Conservation (phyloP, 108 stramenopile species). For the Pelagomonas calceolata region DNA sequence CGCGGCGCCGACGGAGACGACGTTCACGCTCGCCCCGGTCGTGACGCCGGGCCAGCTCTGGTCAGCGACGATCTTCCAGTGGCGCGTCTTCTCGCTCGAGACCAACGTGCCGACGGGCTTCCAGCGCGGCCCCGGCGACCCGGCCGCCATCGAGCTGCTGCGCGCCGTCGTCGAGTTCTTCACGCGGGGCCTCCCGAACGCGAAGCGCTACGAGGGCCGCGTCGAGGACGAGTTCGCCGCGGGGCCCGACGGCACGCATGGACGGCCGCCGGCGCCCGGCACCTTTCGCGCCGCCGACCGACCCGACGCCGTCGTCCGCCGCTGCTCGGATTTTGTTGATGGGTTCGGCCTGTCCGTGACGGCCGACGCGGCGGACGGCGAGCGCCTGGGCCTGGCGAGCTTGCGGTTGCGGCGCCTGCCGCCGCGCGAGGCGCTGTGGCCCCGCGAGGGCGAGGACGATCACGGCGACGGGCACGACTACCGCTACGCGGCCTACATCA, state of each 20-base stretch:
- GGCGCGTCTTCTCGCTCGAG: not conserved
- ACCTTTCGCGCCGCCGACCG: not conserved
- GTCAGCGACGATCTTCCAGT: not conserved
- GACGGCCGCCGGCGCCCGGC: not conserved
- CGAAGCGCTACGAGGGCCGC: not conserved
- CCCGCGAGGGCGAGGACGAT: too few species aligned
- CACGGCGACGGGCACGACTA: not conserved
- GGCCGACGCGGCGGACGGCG: not conserved
- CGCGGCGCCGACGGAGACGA: not conserved
- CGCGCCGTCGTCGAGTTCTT: not conserved
- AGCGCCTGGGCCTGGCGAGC: not conserved
- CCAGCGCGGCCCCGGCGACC: not conserved
- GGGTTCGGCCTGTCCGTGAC: not conserved
- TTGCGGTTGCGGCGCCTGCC: not conserved
- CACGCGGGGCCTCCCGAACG: not conserved
- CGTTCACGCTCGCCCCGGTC: not conserved
- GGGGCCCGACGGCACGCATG: not conserved
- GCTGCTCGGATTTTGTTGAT: not conserved
- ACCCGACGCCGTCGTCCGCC: not conserved
- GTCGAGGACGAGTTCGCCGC: not conserved
- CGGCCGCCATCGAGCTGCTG: not conserved
- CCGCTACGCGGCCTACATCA: not conserved
- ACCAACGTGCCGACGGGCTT: not conserved
- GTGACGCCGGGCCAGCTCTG: not conserved
- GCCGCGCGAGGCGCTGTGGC: not conserved